Evolutionary conservation across 1,139 yeast species (phyloP).

Genomic region (Pneumocystis jirovecii): DNA sequence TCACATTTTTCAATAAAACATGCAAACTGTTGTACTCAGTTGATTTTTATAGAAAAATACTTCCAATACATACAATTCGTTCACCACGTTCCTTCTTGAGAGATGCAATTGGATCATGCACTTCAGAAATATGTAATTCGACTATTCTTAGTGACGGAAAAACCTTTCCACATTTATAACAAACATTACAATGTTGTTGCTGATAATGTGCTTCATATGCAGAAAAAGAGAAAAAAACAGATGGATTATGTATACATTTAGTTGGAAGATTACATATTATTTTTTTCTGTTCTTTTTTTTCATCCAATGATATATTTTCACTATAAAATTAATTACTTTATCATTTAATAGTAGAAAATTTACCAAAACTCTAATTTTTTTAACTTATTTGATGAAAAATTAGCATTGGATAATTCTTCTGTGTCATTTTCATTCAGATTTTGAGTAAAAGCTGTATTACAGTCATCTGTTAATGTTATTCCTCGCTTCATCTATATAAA

Average conservation of each 20-base stretch:
- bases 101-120: slow-evolving; percentile 37
- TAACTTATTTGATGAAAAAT: neutral
- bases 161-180: slow-evolving; percentile 30
- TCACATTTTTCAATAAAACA: slow-evolving; percentile 33
- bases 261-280: neutral
- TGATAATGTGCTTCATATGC: slow-evolving; percentile 12
- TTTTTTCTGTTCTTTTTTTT: neutral
- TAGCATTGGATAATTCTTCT: neutral
- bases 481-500: neutral
- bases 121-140: slow-evolving; percentile 37
- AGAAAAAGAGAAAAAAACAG: neutral
- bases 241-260: neutral
- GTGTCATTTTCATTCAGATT: neutral
- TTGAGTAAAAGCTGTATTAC: neutral
- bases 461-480: neutral
- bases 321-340: neutral
- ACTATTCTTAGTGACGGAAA: slow-evolving; percentile 32
- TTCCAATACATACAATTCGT: slow-evolving; percentile 6
- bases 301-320: neutral
- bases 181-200: slow-evolving; percentile 19
- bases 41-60: neutral
- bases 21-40: slow-evolving; percentile 17
- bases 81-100: slow-evolving; percentile 29
- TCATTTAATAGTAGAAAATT: neutral
- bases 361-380: neutral